A percentile compares a stretch with the other conserved stretches of the same genome.
These are phyloP conservation scores for Alloteropsis semialata DNA, from an alignment of 176 grass and related monocot genomes.

Conservation along the genomic window DNA sequence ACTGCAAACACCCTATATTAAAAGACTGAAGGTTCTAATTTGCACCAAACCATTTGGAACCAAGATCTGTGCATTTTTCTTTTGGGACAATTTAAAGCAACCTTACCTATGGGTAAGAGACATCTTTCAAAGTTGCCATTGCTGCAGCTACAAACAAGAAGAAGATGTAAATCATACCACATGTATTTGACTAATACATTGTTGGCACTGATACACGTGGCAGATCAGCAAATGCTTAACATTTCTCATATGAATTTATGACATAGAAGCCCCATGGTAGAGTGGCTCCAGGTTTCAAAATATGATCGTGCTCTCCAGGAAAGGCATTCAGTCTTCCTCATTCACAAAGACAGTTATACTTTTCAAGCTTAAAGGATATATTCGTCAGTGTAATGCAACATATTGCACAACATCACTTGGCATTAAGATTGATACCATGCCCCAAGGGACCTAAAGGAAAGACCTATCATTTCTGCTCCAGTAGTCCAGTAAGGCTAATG, in stretches of 20 bases:
- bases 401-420: slow-evolving; percentile 4
- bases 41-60: background rate
- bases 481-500: background rate
- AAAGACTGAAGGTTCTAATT: slow-evolving; percentile 16
- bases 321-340: background rate
- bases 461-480: too few species aligned
- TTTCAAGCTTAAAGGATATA: background rate
- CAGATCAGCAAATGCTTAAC: slow-evolving; percentile 19
- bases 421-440: background rate
- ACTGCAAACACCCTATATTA: background rate
- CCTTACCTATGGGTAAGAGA: background rate
- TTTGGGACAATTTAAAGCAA: background rate
- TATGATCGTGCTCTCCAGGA: background rate
- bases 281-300: slow-evolving; percentile 16
- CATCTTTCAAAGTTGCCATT: background rate
- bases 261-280: background rate
- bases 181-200: slow-evolving; percentile 15
- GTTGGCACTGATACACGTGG: slow-evolving; percentile 10
- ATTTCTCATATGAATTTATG: slow-evolving; percentile 16
- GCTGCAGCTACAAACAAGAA: slow-evolving; percentile 19
- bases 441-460: background rate
- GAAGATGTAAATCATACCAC: slow-evolving; percentile 7
- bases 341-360: background rate
- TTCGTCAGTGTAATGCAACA: background rate
- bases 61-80: background rate